Percentiles rank a stretch among this genome's conserved stretches.
phyloP scores from a whole-genome alignment of 2,329 filamentous ascomycete species.

The Fonsecaea erecta region DNA sequence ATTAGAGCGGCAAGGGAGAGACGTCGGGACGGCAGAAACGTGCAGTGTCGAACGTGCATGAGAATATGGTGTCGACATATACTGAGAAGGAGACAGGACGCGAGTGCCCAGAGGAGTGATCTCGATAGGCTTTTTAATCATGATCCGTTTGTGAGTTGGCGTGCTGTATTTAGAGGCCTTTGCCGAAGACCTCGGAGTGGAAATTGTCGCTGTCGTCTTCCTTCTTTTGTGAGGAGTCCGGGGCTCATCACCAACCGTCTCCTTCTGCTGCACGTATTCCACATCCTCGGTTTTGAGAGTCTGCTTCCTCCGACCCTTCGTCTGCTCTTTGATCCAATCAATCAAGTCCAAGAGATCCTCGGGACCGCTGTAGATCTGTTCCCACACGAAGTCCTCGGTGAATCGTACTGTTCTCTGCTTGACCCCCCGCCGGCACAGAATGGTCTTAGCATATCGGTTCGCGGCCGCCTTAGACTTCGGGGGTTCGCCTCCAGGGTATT shows the following conservation, averaged over 20 bases:
- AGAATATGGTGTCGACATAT: slow-evolving; percentile 85
- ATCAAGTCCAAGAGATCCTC: slow-evolving; percentile 70
- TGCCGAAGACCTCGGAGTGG: slow-evolving; percentile 47
- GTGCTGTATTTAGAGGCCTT: slow-evolving; percentile 61
- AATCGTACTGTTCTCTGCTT: slow-evolving; percentile 88
- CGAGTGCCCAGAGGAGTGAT: slow-evolving; percentile 95
- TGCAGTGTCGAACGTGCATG: slow-evolving; percentile 86
- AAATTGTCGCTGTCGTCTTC: slow-evolving; percentile 50
- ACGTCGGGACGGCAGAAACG: slow-evolving; percentile 87
- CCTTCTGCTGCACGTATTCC: slow-evolving; percentile 35
- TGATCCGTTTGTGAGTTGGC: slow-evolving; percentile 69
- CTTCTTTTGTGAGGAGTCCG: slow-evolving; percentile 63
- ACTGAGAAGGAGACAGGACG: slow-evolving; percentile 70
- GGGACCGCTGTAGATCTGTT: slow-evolving; percentile 72
- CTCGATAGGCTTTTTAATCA: slow-evolving; percentile 85
- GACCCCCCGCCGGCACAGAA: slow-evolving; percentile 86
- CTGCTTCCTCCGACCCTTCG: slow-evolving; percentile 59
- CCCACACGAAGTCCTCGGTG: slow-evolving; percentile 90
- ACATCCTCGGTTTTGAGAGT: slow-evolving; percentile 29
- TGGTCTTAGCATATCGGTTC: slow-evolving; percentile 79
- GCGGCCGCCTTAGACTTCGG: slow-evolving; percentile 65
- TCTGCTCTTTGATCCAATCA: slow-evolving; percentile 70
- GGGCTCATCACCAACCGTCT: slow-evolving; percentile 46
- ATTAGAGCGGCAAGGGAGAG: slow-evolving; percentile 85
- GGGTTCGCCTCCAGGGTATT: slow-evolving; percentile 75